Conservation (phyloP, 1,139 yeast genomes). For the Kodamaea plutei region DNA sequence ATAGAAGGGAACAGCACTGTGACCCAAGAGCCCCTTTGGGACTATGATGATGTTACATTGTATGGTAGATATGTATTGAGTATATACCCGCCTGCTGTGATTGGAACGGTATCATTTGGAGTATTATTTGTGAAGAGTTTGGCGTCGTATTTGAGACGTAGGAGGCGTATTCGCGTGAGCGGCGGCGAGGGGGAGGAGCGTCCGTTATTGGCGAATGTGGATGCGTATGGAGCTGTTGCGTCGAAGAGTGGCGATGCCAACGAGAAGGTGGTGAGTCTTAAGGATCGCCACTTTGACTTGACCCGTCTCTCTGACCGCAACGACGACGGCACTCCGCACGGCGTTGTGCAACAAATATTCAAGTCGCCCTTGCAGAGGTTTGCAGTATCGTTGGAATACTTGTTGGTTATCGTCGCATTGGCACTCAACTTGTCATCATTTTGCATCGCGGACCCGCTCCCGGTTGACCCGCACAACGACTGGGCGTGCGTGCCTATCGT, state of each 20-base stretch:
- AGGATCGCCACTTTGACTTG: conserved; percentile 52
- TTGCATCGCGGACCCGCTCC: conserved; percentile 10
- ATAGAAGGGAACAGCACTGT: too few relatives aligned
- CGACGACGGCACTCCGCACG: conserved; percentile 57
- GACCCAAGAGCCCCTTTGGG: conserved; percentile 38
- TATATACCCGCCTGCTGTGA: conserved; percentile 27
- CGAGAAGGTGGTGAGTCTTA: conserved; percentile 20
- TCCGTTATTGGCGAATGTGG: conserved; percentile 29
- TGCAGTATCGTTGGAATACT: conserved; percentile 47
- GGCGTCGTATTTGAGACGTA: conserved; percentile 13
- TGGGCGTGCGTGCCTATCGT: conserved; percentile 36
- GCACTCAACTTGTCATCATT: conserved; percentile 36
- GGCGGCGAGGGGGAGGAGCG: conserved; percentile 20
- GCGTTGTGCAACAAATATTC: conserved; percentile 36
- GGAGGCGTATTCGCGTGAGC: conserved; percentile 3
- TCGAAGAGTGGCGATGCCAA: too few relatives aligned
- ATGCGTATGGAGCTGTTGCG: conserved; percentile 25
- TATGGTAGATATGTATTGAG: conserved; percentile 44
- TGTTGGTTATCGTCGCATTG: conserved; percentile 44
- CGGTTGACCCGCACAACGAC: conserved; percentile 33
- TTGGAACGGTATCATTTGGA: conserved; percentile 29
- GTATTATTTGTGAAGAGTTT: conserved; percentile 23
- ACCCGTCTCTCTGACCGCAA: conserved; percentile 38
- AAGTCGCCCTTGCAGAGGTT: conserved; percentile 49
- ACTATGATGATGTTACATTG: conserved; percentile 42